Base-by-base conservation (phyloP, 352 stramenopile genomes). In the Pythium plurisporium region DNA sequence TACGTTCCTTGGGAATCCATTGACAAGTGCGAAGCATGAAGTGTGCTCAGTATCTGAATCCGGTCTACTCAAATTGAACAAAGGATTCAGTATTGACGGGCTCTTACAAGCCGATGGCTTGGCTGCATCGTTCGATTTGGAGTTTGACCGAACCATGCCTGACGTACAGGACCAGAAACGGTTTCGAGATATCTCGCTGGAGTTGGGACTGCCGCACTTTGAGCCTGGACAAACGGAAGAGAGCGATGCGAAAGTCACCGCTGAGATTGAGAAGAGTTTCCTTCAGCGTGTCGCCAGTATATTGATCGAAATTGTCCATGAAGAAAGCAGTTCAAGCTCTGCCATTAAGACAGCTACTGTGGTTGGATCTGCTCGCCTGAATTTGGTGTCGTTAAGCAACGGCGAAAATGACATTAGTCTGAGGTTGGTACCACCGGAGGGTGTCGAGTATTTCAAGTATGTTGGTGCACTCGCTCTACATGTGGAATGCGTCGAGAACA, bases 381-480 rank as follows among this genome's bases (percentile, higher is more conserved):
- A 90, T 49, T 49, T 90, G 8, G 64, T 72, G 2, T 64, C 51
- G 17, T 50, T 86, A 8, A 56, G 55, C 6, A 46, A 66, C 25
- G 78, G 74, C 14, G 42, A 70, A 14, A 63, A 80, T 33, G 66
- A 82, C 4, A 50, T 86, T 11, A 48, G 67, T 20, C 22, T 86
- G 20, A 58, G 64, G 11, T 52, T 90, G 22, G 37, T 87, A 11
- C 77, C 80, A 25, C 42, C 58, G 10, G 64, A 69, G 10, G 48
- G 30, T 15, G 43, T 69, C 0, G 68, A 78, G 23, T 88, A 86
- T 31, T 81, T 76, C 62, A 87, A 78, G 23, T 81, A 67, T 46
- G 62, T 79, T 22, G 80, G 80, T 0, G 75, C 70, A 1, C 22
- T 88, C 7, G 70, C 67, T 25, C 14, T 84, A 7, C 58, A 70